Base-by-base conservation (phyloP, 345 rosid genomes). In the Citropsis articulata region DNA sequence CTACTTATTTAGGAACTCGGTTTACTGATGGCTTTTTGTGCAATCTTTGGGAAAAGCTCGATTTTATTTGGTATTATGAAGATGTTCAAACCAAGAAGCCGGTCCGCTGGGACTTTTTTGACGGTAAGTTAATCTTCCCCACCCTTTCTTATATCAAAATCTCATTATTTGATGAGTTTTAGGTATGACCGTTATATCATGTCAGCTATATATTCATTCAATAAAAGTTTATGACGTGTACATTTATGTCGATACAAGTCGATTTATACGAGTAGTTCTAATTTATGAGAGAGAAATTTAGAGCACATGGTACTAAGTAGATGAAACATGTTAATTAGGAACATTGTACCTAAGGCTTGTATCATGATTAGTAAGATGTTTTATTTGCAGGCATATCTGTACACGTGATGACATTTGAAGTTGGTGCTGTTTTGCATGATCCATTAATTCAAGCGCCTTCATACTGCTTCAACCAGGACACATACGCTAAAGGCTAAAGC, bases 11-110 rank as follows among this genome's bases (percentile, higher is more conserved):
- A 2, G 88, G 86, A 30, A 83, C 85, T 13, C 22, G 28, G 31
- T 53, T 71, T 12, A 63, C 77, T 18, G 88, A 86, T 78, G 88
- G 88, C 16, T 81, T 81, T 55, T 59, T 86, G 75, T 81, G 86
- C 50, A 75, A 83, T 69, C 82, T 69, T 24, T 86, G 88, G 86
- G 86, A 86, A 85, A 86, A 83, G 69, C 78, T 77, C 13, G 86
- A 86, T 63, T 79, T 80, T n/a, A 79, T 83, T 10, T 77, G 85
- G 83, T 83, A 83, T 69, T 83, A 77, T 24, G 88, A 86, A 53
- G 88, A 83, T 83, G 83, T 79, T 67, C 7, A 14, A 7, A 79
- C 85, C 3, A 77, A 72, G 40, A 71, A 68, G 77, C 86, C 82
- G 4, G 85, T 83, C 61, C 75, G 76, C 28, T 81, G 83, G 85